These are phyloP conservation scores for Syzygium syzygioides DNA, from an alignment of 441 rosid genomes.

Conservation along the genomic window DNA sequence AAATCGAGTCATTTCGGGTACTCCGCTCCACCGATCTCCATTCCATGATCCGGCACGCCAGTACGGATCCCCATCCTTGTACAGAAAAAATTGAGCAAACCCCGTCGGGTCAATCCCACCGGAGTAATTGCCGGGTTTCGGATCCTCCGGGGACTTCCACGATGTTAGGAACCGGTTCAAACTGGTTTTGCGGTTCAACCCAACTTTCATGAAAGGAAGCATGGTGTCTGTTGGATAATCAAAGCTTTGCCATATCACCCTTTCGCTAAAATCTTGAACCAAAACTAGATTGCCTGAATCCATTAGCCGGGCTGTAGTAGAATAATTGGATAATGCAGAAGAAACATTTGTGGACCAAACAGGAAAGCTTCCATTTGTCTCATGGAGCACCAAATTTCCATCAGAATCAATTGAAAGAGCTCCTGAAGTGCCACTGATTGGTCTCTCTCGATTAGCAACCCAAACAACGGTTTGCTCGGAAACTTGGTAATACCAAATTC, in stretches of 20 bases:
- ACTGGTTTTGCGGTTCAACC: neutral
- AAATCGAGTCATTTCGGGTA: neutral
- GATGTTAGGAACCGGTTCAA: neutral
- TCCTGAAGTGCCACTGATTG: neutral
- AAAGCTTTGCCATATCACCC: neutral
- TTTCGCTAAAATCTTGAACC: neutral
- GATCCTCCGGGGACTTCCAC: neutral
- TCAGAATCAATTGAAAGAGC: neutral
- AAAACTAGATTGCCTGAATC: neutral
- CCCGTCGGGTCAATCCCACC: neutral
- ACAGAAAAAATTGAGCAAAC: neutral
- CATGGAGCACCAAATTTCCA: neutral
- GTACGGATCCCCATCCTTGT: neutral
- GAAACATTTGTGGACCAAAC: neutral
- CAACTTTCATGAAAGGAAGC: slow-evolving; percentile 1
- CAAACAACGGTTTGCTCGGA: neutral
- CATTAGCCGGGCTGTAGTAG: neutral
- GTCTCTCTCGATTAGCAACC: neutral
- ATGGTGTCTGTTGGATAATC: neutral
- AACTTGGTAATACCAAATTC: neutral
- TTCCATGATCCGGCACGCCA: neutral
- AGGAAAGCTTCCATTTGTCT: neutral
- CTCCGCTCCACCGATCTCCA: neutral
- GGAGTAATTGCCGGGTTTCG: neutral
- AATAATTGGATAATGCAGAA: neutral